phyloP scores from a whole-genome alignment of 495 filamentous ascomycete genomes.

The Daldinia grandis region DNA sequence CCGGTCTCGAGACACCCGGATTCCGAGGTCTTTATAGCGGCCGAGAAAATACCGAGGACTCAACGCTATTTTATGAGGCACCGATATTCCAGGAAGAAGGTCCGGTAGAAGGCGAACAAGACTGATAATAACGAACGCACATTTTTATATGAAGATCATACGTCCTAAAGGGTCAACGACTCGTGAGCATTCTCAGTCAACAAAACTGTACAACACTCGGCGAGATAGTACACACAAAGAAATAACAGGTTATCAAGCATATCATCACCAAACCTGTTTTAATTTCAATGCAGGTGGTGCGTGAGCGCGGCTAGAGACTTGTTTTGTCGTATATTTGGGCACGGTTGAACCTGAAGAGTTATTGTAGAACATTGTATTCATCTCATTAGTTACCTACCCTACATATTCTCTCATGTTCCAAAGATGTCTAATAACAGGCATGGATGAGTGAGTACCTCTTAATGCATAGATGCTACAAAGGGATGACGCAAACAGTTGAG shows the following conservation, averaged over 20 bases:
- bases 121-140: neutral
- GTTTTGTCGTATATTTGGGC: slow-evolving; percentile 13
- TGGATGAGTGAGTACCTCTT: neutral
- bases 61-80: slow-evolving; percentile 47
- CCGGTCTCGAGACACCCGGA: slow-evolving; percentile 49
- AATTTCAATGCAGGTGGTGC: slow-evolving; percentile 3
- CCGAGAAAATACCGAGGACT: slow-evolving; percentile 56
- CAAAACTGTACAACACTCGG: slow-evolving; percentile 12
- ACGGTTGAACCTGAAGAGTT: neutral
- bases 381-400: slow-evolving; percentile 4
- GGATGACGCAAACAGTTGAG: slow-evolving; percentile 30
- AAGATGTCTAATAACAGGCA: neutral
- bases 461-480: slow-evolving; percentile 24
- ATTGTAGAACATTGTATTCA: slow-evolving; percentile 10
- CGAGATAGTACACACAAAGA: neutral
- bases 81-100: slow-evolving; percentile 18
- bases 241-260: slow-evolving; percentile 8
- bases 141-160: neutral
- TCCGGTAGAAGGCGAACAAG: slow-evolving; percentile 7
- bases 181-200: slow-evolving; percentile 3
- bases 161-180: slow-evolving; percentile 3
- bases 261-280: slow-evolving; percentile 10
- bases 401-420: slow-evolving; percentile 9
- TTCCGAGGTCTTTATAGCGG: slow-evolving; percentile 58
- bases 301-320: neutral